A percentile compares a stretch with the other conserved stretches of the same genome.
These are phyloP conservation scores for Inonotus obliquus DNA, from an alignment of 1,284 basidiomycete species.

Conservation along the genomic window DNA sequence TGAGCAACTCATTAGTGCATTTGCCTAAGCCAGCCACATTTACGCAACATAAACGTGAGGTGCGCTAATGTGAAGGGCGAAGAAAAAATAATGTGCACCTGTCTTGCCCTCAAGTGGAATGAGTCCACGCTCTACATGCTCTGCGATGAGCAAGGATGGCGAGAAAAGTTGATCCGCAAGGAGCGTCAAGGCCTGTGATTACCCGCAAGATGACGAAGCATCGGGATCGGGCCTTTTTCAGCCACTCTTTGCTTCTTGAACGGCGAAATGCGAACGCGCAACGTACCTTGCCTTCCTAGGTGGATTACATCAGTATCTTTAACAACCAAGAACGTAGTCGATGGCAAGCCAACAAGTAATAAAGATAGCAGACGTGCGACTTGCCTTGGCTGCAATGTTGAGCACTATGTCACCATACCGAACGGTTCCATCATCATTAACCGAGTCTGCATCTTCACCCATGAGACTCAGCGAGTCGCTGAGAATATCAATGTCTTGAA, in stretches of 20 bases:
- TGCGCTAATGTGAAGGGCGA: background rate
- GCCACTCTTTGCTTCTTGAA: constrained; percentile 19
- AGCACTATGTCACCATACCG: constrained; percentile 45
- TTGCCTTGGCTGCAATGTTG: constrained; percentile 51
- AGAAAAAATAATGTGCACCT: constrained; percentile 29
- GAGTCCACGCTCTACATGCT: constrained; percentile 53
- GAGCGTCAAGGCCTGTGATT: constrained; percentile 55
- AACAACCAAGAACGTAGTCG: background rate
- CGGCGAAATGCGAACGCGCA: background rate
- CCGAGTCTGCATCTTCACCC: constrained; percentile 21
- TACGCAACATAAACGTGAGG: background rate
- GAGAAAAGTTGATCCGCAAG: constrained; percentile 71
- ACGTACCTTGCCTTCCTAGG: constrained; percentile 54
- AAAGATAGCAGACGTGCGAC: constrained; percentile 12
- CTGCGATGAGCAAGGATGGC: constrained; percentile 59
- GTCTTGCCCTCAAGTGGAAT: constrained; percentile 36
- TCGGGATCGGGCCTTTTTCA: background rate
- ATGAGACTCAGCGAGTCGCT: constrained; percentile 43
- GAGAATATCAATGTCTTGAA: constrained; percentile 34
- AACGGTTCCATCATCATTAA: constrained; percentile 30
- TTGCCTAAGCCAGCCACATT: background rate
- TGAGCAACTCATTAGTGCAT: background rate
- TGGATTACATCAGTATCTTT: constrained; percentile 10
- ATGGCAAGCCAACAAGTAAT: background rate
- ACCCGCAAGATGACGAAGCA: constrained; percentile 19